Evolutionary conservation across 2,329 filamentous ascomycete genomes (phyloP), one percentile per base, ranked within the genome.

Genomic region (Neonectria neomacrospora): DNA sequence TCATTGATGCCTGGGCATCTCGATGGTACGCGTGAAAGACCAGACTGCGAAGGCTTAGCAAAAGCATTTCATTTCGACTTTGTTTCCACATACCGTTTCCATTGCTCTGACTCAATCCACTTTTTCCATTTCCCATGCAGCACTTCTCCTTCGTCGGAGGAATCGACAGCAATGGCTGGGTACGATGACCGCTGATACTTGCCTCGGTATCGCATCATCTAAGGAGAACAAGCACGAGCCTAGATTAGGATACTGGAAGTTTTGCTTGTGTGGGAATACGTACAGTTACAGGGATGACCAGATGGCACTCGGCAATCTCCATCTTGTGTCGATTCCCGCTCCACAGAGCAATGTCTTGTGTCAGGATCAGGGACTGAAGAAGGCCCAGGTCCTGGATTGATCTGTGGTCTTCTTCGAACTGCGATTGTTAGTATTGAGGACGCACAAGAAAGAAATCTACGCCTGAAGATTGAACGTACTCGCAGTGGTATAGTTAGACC

Each of bases 1-100:
- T 86, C 79, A 93, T 90, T 2, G 90, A 91, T 4, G 86, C 83
- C 64, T 91, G 88, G 0, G 88, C 82, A 70, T 93, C 90, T 60
- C 89, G 84, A 5, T 90, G 76, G 67, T 90, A 90, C 14, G 86
- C 79, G 71, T 90, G 88, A 63, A 90, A 88, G 3, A 87, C 86
- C 2, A 93, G 84, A 37, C 85, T 85, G 44, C 66, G 12, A 57
- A 37, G 42, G 58, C 53, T 67, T 57, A 69, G 67, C 52, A 65
- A 48, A 22, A 20, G n/a, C 23, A 39, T 44, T 44, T 22, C 22
- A 12, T 8, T 44, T 9, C 11, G 9, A 22, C 16, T 14, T 8
- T 7, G 9, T n/a, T 3, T n/a, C 12, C 9, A 55, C 70, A 57
- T 66, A 85, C 79, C 89, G 84, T 73, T 91, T 91, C 79, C 87